Evolutionary conservation across 306 rosid genomes (phyloP).

Genomic region (Myrica gale): DNA sequence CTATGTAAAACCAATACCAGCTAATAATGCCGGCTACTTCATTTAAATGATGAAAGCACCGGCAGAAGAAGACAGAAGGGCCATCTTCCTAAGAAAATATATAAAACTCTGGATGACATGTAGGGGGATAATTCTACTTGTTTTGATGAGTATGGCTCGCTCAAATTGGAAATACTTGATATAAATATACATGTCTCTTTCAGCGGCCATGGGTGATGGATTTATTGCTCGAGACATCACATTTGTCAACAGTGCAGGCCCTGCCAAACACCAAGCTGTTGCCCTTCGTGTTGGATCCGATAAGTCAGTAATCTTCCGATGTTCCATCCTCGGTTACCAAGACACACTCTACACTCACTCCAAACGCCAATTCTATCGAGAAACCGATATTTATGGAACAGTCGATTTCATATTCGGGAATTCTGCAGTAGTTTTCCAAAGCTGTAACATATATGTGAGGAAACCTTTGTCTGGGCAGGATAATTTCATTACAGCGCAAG

Average conservation of each 20-base stretch:
- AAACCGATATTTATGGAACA: constrained; percentile 37
- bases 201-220: constrained; percentile 45
- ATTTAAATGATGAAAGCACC: too few relatives aligned
- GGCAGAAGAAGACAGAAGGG: too few relatives aligned
- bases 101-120: not conserved
- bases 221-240: constrained; percentile 43
- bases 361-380: constrained; percentile 43
- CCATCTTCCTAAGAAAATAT: too few relatives aligned
- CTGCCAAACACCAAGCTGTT: constrained; percentile 40
- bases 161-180: not conserved
- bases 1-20: too few relatives aligned
- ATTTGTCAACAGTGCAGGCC: constrained; percentile 34
- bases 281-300: constrained; percentile 44
- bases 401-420: constrained; percentile 43
- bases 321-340: constrained; percentile 36
- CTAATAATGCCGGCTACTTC: too few relatives aligned
- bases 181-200: not conserved
- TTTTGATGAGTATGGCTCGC: too few relatives aligned
- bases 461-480: constrained; percentile 5
- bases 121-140: not conserved
- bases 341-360: constrained; percentile 41
- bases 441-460: constrained; percentile 26
- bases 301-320: constrained; percentile 32
- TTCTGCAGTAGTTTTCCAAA: constrained; percentile 39
- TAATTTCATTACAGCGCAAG: constrained; percentile 38